phyloP scores from a whole-genome alignment of 768 basidiomycete species.

The Mycena haematopus region DNA sequence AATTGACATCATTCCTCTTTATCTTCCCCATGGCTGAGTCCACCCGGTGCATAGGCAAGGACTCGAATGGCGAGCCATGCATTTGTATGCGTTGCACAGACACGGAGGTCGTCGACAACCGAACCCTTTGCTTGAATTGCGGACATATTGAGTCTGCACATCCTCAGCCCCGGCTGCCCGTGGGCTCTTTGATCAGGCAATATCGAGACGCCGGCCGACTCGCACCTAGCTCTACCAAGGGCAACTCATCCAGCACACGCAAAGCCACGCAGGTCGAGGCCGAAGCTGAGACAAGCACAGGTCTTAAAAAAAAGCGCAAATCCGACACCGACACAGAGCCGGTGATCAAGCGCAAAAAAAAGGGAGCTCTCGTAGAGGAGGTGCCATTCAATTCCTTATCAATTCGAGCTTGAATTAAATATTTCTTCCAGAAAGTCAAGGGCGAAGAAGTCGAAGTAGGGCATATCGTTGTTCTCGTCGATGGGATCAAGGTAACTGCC shows the following conservation, averaged over 20 bases:
- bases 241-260: neutral
- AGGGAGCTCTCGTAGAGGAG: neutral
- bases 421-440: neutral
- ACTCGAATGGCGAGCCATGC: neutral
- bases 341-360: neutral
- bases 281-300: neutral
- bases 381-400: neutral
- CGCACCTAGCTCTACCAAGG: neutral
- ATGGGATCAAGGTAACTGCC: neutral
- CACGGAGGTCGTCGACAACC: neutral
- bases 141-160: conserved; percentile 8
- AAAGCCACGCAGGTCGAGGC: neutral
- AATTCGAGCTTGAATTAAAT: neutral
- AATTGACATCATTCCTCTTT: neutral
- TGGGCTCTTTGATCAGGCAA: neutral
- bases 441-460: neutral
- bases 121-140: conserved; percentile 3
- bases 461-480: neutral
- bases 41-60: neutral
- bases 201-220: conserved; percentile 3
- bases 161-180: neutral
- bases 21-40: neutral
- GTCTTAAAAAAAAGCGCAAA: neutral
- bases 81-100: conserved; percentile 5
- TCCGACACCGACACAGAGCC: neutral